phyloP scores from a whole-genome alignment of 1,139 yeast genomes.

The Sugiyamaella xylanicola region DNA sequence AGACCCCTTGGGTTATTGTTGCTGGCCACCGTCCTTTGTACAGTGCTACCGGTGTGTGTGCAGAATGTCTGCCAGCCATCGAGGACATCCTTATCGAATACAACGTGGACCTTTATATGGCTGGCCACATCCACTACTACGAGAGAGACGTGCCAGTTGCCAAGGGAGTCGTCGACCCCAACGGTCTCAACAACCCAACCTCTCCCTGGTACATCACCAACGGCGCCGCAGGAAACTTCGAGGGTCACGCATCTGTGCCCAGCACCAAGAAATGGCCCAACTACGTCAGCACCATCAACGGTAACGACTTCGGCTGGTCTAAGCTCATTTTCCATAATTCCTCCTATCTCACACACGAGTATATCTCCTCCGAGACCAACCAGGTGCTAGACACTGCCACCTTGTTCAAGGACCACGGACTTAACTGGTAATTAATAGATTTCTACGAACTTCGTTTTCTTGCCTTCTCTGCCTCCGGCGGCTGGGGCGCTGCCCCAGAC shows the following conservation, averaged over 20 bases:
- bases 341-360: slow-evolving; percentile 28
- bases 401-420: slow-evolving; percentile 28
- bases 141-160: slow-evolving; percentile 28
- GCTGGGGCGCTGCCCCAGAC: not conserved
- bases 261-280: slow-evolving; percentile 11
- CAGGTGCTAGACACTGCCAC: slow-evolving; percentile 28
- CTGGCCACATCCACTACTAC: slow-evolving; percentile 30
- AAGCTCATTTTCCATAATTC: slow-evolving; percentile 30
- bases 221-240: slow-evolving; percentile 33
- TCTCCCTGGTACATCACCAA: slow-evolving; percentile 32
- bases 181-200: slow-evolving; percentile 30
- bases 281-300: slow-evolving; percentile 24
- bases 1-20: slow-evolving; percentile 38
- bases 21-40: slow-evolving; percentile 43
- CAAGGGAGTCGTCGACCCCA: slow-evolving; percentile 27
- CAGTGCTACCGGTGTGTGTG: slow-evolving; percentile 26
- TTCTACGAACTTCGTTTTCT: no score
- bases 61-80: slow-evolving; percentile 31
- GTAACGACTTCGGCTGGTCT: slow-evolving; percentile 28
- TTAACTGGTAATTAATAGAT: slow-evolving; percentile 11
- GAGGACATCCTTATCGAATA: slow-evolving; percentile 31
- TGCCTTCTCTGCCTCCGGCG: not conserved
- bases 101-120: slow-evolving; percentile 32
- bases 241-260: slow-evolving; percentile 25
- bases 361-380: slow-evolving; percentile 26